Percentiles rank a stretch among this genome's conserved stretches.
Evolutionary conservation across 2,329 filamentous ascomycete genomes (phyloP).

Genomic region (Ceratocystis papillata): DNA sequence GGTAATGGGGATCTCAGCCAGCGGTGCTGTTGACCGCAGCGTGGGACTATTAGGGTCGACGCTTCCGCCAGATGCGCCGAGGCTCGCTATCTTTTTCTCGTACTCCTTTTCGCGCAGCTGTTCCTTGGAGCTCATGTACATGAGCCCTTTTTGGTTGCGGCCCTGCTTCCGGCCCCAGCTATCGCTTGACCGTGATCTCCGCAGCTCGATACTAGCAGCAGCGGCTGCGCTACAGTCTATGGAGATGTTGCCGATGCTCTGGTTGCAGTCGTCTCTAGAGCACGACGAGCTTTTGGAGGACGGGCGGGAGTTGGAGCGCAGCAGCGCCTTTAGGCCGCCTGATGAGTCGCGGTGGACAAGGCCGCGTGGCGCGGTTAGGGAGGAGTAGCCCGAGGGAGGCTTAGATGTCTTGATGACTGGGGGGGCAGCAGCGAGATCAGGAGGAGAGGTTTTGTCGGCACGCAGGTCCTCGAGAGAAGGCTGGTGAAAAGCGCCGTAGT

Average conservation of each 20-base stretch:
- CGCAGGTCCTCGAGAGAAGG: slow-evolving; percentile 40
- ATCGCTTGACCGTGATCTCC: slow-evolving; percentile 46
- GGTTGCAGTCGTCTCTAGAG: slow-evolving; percentile 48
- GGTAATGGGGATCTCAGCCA: slow-evolving; percentile 44
- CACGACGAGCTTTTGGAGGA: slow-evolving; percentile 48
- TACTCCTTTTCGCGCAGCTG: slow-evolving; percentile 50
- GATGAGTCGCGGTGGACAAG: slow-evolving; percentile 41
- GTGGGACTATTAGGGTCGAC: slow-evolving; percentile 35
- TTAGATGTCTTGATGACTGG: slow-evolving; percentile 75
- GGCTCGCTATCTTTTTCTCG: slow-evolving; percentile 47
- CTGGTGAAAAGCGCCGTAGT: slow-evolving; percentile 56
- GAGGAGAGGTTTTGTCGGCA: slow-evolving; percentile 36
- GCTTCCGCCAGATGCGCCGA: slow-evolving; percentile 33
- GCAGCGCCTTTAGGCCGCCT: slow-evolving; percentile 47
- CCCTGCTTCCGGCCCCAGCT: slow-evolving; percentile 51
- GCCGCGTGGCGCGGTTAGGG: slow-evolving; percentile 53
- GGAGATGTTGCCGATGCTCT: slow-evolving; percentile 54
- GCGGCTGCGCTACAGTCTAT: slow-evolving; percentile 43
- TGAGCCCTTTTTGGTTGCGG: slow-evolving; percentile 47
- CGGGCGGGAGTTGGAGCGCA: slow-evolving; percentile 48
- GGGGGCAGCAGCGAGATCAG: slow-evolving; percentile 51
- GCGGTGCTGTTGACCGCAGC: slow-evolving; percentile 15
- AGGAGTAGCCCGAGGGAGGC: slow-evolving; percentile 63
- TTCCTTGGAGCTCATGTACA: slow-evolving; percentile 66
- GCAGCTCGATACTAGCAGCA: slow-evolving; percentile 40